Evolutionary conservation across 2,329 filamentous ascomycete species (phyloP), one percentile per base, ranked within the genome.

Genomic region (Diaporthe sp.): DNA sequence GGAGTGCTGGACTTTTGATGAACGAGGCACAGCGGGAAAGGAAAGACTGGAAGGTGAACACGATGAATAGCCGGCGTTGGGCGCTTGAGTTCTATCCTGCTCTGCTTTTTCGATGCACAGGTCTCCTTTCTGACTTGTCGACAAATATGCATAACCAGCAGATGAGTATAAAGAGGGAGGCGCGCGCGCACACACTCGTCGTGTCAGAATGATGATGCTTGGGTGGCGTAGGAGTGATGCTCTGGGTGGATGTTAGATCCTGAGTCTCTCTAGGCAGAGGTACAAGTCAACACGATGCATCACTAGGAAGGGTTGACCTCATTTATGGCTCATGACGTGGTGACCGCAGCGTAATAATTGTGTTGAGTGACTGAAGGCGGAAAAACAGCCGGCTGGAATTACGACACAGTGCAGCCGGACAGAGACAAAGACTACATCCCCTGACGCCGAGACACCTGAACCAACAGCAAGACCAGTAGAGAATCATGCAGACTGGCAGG

Each of bases 11-110:
- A 10, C 19, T 53, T 53, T 51, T 22, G 57, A 13, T 61, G n/a
- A 61, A 46, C 46, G 57, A 25, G n/a, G 39, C 60, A n/a, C 31
- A 10, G 46, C 25, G 46, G 55, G 39, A 25, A 72, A 28, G n/a
- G n/a, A 28, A 13, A 39, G 58, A 53, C 28, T 73, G 34, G 34
- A 46, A 42, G 58, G 25, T 46, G 46, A 31, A 55, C 49, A 34
- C 22, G 31, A 75, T 58, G 73, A 70, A 51, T 46, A 75, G 73
- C 73, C 67, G 73, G 73, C 57, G 73, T 72, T 53, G 31, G 65
- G 65, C 49, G 55, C 57, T n/a, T 61, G 57, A 34, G 28, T 75
- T 46, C 34, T 34, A 39, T 62, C 15, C 49, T 53, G 55, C 31
- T 44, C 65, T 65, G 34, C 44, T 65, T 39, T 42, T 46, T 49